These are phyloP conservation scores for Aspergillus ustus DNA, from an alignment of 2,329 filamentous ascomycete genomes.

Conservation along the genomic window DNA sequence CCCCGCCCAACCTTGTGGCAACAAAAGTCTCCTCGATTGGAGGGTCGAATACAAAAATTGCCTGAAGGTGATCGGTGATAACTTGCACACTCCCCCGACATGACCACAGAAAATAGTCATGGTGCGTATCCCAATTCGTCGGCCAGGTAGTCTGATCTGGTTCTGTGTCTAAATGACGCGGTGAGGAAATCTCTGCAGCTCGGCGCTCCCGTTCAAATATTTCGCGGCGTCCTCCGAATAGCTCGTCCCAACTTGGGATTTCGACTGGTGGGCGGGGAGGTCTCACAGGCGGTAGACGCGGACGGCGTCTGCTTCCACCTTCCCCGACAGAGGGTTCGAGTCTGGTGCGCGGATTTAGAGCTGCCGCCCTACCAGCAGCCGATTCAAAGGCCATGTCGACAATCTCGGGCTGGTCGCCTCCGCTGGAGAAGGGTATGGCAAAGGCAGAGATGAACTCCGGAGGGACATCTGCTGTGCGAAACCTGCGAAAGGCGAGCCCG, in stretches of 20 bases:
- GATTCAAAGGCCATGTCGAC: not conserved
- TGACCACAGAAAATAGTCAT: constrained; percentile 24
- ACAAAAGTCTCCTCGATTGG: constrained; percentile 18
- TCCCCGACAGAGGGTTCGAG: not conserved
- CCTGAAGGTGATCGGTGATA: constrained; percentile 22
- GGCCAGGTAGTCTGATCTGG: constrained; percentile 12
- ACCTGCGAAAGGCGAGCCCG: not conserved
- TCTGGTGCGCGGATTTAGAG: not conserved
- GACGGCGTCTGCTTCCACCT: not conserved
- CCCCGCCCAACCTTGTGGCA: constrained; percentile 16
- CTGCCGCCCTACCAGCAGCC: not conserved
- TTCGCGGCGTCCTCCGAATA: not conserved
- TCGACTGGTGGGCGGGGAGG: constrained; percentile 2
- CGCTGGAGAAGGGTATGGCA: not conserved
- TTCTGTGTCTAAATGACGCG: constrained; percentile 15
- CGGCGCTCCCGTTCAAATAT: not conserved
- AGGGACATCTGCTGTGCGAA: not conserved
- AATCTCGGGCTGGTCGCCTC: not conserved
- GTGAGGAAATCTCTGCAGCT: constrained; percentile 11
- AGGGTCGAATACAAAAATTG: constrained; percentile 20
- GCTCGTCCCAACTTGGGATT: constrained; percentile 4
- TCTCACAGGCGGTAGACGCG: constrained; percentile 1
- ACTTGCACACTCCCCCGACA: constrained; percentile 20
- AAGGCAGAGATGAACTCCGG: not conserved
- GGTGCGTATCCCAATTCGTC: constrained; percentile 12